phyloP scores from a whole-genome alignment of 306 rosid genomes.

The Calophaca sinica region DNA sequence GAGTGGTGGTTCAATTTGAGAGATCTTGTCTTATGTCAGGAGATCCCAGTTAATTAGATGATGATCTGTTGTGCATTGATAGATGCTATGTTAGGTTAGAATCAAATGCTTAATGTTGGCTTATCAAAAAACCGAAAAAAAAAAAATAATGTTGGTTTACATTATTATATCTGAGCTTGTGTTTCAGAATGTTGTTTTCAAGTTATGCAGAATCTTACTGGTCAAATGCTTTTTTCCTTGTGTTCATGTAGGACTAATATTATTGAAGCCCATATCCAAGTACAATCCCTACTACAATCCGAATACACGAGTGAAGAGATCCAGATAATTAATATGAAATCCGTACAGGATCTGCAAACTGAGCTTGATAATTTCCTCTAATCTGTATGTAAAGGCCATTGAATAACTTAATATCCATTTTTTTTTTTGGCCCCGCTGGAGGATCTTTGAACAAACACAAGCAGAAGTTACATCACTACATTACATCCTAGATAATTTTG shows the following conservation, averaged over 20 bases:
- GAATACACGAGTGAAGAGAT: conserved; percentile 88
- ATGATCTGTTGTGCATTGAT: conserved; percentile 11
- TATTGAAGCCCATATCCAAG: conserved; percentile 90
- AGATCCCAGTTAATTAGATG: conserved; percentile 25
- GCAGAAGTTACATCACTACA: conserved; percentile 25
- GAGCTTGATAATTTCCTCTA: conserved; percentile 78
- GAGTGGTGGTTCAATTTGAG: neutral
- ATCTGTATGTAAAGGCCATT: conserved; percentile 43
- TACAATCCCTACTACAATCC: conserved; percentile 70
- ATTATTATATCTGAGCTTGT: conserved; percentile 3
- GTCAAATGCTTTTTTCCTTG: conserved; percentile 10
- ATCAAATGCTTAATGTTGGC: conserved; percentile 30
- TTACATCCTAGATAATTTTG: conserved; percentile 44
- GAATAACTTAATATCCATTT: conserved; percentile 20
- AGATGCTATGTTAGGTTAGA: conserved; percentile 6
- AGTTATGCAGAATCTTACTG: conserved; percentile 30
- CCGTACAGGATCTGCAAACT: conserved; percentile 70
- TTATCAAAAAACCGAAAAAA: too few relatives aligned
- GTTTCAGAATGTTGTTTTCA: conserved; percentile 36
- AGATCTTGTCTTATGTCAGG: conserved; percentile 4
- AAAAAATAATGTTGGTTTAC: conserved; percentile 16
- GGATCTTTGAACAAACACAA: conserved; percentile 34
- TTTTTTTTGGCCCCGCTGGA: conserved; percentile 8
- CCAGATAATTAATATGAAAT: conserved; percentile 69
- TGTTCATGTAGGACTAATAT: conserved; percentile 74